Evolutionary conservation across 1,139 yeast genomes (phyloP).

Genomic region (Tardiomyces depauwii): DNA sequence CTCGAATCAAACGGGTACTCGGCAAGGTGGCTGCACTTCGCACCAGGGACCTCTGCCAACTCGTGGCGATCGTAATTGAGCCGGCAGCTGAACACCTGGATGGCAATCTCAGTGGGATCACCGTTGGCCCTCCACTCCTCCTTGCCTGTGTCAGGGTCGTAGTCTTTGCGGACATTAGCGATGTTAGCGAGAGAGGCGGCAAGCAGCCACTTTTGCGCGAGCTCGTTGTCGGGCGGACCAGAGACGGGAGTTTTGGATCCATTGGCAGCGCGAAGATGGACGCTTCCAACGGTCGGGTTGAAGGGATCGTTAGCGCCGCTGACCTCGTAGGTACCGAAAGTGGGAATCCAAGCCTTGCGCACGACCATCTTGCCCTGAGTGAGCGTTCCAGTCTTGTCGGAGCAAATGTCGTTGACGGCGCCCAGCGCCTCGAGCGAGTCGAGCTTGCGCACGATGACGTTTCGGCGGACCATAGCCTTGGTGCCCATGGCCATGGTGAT

Average conservation of each 20-base stretch:
- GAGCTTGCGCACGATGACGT: slow-evolving; percentile 67
- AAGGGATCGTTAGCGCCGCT: slow-evolving; percentile 55
- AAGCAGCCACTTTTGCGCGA: slow-evolving; percentile 38
- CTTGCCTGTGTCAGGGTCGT: slow-evolving; percentile 15
- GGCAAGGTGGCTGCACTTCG: slow-evolving; percentile 33
- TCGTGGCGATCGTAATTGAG: slow-evolving; percentile 37
- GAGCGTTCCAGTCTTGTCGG: slow-evolving; percentile 75
- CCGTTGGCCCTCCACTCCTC: slow-evolving; percentile 65
- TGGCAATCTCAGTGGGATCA: slow-evolving; percentile 78
- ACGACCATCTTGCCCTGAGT: slow-evolving; percentile 76
- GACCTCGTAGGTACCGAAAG: slow-evolving; percentile 54
- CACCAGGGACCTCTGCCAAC: slow-evolving; percentile 20
- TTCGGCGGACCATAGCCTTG: slow-evolving; percentile 58
- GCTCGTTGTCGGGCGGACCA: slow-evolving; percentile 13
- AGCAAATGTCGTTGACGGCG: slow-evolving; percentile 70
- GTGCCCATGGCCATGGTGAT: slow-evolving; percentile 86
- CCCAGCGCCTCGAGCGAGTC: slow-evolving; percentile 76
- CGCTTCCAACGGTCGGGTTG: slow-evolving; percentile 56
- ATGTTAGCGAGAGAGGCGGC: slow-evolving; percentile 66
- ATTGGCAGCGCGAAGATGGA: slow-evolving; percentile 20
- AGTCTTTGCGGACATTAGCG: slow-evolving; percentile 42
- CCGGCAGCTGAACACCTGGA: slow-evolving; percentile 59
- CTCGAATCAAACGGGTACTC: slow-evolving; percentile 77
- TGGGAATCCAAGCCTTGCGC: slow-evolving; percentile 72
- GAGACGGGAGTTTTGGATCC: slow-evolving; percentile 1